Evolutionary conservation across 768 basidiomycete genomes (phyloP), one percentile per base, ranked within the genome.

Genomic region (Leccinum uliginosum): DNA sequence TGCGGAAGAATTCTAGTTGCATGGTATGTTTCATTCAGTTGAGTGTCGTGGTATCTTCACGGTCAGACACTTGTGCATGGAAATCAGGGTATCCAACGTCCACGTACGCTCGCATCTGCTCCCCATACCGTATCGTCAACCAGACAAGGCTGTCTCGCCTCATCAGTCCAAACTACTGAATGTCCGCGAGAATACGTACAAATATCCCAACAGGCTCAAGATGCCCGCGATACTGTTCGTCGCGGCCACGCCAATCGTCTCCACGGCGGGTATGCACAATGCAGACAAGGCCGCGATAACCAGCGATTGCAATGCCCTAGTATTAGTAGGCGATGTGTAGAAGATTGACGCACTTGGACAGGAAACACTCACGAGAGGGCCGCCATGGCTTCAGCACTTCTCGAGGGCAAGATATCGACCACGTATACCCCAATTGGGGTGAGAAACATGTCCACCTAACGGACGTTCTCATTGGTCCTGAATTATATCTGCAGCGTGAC

Each of bases 361-460:
- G n/a, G 8, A 30, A 0, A 3, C 44, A 75, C 81, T 32, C 46
- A 86, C 87, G 69, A 71, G 51, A 72, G 74, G 0, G 81, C 85
- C 5, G 83, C 86, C 68, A 79, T 76, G n/a, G 77, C 75, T 63
- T 89, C 86, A 3, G 86, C 83, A 59, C 86, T 87, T 23, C 78
- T 76, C 23, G 74, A 65, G 29, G 82, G 85, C 68, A 88, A 59
- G 12, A 86, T 68, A 58, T 89, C 87, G 5, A 87, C 79, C 23
- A 72, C 67, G 59, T 87, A 87, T 7, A 85, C 76, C 7, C 80
- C 75, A 15, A 74, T 73, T 0, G 86, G 85, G 6, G 78, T 77
- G 44, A 87, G 71, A 9, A 81, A 78, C 51, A 82, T 65, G 58
- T 87, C 81, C 17, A 83, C 77, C 85, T 87, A 48, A 30, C 4